A percentile compares a stretch with the other conserved stretches of the same genome.
phyloP scores from a whole-genome alignment of 345 rosid species.

The Carallia pectinifolia region DNA sequence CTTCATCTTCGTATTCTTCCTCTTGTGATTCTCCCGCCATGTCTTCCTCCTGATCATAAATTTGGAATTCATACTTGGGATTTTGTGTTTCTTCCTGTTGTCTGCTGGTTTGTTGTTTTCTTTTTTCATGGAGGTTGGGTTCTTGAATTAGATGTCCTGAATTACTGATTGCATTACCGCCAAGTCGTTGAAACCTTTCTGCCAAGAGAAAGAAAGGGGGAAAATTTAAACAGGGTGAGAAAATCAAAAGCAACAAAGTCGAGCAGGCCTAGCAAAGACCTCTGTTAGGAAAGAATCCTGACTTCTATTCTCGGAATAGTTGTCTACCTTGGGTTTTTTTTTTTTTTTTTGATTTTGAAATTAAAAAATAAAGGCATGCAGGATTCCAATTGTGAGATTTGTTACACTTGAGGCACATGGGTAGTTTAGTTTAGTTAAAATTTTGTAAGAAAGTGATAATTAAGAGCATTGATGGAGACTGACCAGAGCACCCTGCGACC shows the following conservation, averaged over 20 bases:
- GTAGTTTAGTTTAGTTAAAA: background rate
- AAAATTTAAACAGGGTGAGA: too few species aligned
- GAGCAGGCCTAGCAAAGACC: too few species aligned
- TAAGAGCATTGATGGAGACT: conserved; percentile 3
- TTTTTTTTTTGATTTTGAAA: too few species aligned
- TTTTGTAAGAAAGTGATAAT: background rate
- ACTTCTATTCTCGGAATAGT: too few species aligned
- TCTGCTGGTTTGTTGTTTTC: conserved; percentile 25
- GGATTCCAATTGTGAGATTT: too few species aligned
- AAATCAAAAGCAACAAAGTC: too few species aligned
- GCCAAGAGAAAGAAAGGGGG: background rate
- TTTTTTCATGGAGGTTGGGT: conserved; percentile 42
- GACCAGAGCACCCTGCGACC: conserved; percentile 48
- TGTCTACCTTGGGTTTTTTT: too few species aligned
- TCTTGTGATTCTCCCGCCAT: conserved; percentile 41
- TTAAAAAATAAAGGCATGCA: too few species aligned
- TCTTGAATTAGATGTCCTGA: conserved; percentile 32
- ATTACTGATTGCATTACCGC: conserved; percentile 12
- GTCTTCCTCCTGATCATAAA: conserved; percentile 40
- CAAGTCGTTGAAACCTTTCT: conserved; percentile 42
- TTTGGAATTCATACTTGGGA: conserved; percentile 22
- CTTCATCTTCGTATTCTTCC: conserved; percentile 67
- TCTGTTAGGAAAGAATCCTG: too few species aligned
- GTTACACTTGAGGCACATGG: too few species aligned
- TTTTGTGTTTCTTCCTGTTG: conserved; percentile 23